Base-by-base conservation (phyloP, 2,329 filamentous ascomycete species). In the Lachnellula cervina region DNA sequence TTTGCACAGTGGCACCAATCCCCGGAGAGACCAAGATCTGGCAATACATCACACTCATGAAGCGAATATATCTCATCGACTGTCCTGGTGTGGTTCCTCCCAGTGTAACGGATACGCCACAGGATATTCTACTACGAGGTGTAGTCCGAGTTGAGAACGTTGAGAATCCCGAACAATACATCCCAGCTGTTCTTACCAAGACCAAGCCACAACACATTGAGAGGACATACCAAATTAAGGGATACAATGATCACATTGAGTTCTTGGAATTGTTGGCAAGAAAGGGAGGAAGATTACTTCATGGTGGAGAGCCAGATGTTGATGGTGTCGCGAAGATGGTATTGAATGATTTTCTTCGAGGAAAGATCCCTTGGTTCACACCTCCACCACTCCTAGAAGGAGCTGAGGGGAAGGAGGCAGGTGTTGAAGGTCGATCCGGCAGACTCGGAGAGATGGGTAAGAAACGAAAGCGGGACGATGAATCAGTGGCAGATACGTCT, bases 321-420 rank as follows among this genome's bases (percentile, higher is more conserved):
- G 93, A 97, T 66, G 91, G 92, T 66, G 91, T 96, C 48, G 94
- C 94, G 1, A 96, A 96, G 73, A 96, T 96, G 84, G 88, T 99
- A 0, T 76, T 99, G 57, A 97, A 96, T 67, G 94, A 99, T 69
- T 99, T 97, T 70, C 83, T 97, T 68, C 79, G 94, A 61, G 94
- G 94, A 55, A 97, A 93, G 74, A 89, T 97, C 25, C 94, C 94
- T 1, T 99, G 95, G 94, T 99, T 91, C 69, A 94, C 89, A 0
- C 85, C 90, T 8, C 86, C 91, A 9, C 90, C 92, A 2, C 74
- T 79, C 14, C 68, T 72, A 3, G 81, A 81, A 48, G 76, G 74
- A 9, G 76, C 76, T 6, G 80, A 81, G 34, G 76, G 74, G 14
- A 73, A 75, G 34, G 64, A 64, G 21, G 74, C 70, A 45, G 75